Evolutionary conservation across 2,329 filamentous ascomycete species (phyloP), one percentile per base, ranked within the genome.

Genomic region (Xylariomycetidae sp.): DNA sequence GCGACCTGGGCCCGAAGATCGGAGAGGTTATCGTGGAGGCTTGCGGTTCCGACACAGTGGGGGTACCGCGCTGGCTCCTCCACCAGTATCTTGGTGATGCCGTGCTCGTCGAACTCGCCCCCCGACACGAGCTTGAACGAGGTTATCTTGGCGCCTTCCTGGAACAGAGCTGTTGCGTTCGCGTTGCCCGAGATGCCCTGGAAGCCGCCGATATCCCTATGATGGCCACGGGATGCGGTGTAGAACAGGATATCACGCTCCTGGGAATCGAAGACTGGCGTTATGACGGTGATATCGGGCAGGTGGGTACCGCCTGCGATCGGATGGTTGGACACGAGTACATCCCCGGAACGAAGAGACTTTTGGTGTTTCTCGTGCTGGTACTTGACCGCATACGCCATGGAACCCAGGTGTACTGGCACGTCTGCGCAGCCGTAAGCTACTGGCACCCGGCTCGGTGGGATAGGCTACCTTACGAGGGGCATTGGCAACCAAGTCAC

Each of bases 401-500:
- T 88, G 19, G 76, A 82, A n/a, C 83, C 83, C 3, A 88, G 62
- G 53, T 86, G 82, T 1, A 85, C 82, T 0, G 83, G 83, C 3
- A 88, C 65, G 60, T 88, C n/a, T n/a, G n/a, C n/a, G n/a, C n/a
- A n/a, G n/a, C n/a, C n/a, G n/a, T n/a, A n/a, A n/a, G n/a, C n/a
- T n/a, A n/a, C n/a, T n/a, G n/a, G n/a, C n/a, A n/a, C n/a, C n/a
- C n/a, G n/a, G n/a, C n/a, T n/a, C n/a, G n/a, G n/a, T n/a, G n/a
- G n/a, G n/a, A n/a, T n/a, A n/a, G n/a, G n/a, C n/a, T n/a, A n/a
- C n/a, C n/a, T n/a, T n/a, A n/a, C n/a, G 82, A 0, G 83, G 83
- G 9, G 83, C 74, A 53, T 85, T 85, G 1, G 81, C 81, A 1
- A 87, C 82, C 2, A 88, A 63, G 0, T 79, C 79, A 7, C 83